Evolutionary conservation across 2,329 filamentous ascomycete species (phyloP).

Genomic region (Clonostachys rosea): DNA sequence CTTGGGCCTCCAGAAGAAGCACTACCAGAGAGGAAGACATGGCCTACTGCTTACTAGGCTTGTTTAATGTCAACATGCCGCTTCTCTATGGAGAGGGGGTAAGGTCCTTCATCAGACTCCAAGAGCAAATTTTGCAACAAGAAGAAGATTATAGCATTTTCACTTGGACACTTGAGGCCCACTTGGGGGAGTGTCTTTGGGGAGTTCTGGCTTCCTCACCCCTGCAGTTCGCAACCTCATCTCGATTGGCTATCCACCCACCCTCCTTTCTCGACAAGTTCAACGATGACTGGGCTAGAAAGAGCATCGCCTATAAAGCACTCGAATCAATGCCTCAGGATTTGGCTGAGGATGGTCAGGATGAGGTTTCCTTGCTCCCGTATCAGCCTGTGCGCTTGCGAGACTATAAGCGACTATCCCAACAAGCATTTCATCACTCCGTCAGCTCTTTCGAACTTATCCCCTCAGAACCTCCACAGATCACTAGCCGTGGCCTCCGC

Average conservation of each 20-base stretch:
- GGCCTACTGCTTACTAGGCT: constrained; percentile 12
- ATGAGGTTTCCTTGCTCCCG: not conserved
- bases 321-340: not conserved
- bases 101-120: constrained; percentile 7
- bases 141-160: constrained; percentile 6
- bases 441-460: not conserved
- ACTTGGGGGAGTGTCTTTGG: not conserved
- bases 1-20: constrained; percentile 9
- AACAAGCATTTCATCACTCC: no score
- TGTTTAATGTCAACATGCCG: constrained; percentile 13
- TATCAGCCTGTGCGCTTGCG: not conserved
- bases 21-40: constrained; percentile 10
- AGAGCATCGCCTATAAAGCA: not conserved
- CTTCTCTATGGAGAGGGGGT: constrained; percentile 11
- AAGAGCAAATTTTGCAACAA: constrained; percentile 8
- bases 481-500: not conserved
- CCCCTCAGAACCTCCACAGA: not conserved
- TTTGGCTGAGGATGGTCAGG: not conserved
- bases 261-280: no score
- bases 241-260: not conserved
- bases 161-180: not conserved
- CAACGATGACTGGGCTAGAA: no score
- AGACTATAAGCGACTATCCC: not conserved
- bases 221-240: not conserved
- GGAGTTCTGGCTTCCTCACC: not conserved